Conservation (phyloP, 768 basidiomycete genomes). For the Phaeolepiota aurea region DNA sequence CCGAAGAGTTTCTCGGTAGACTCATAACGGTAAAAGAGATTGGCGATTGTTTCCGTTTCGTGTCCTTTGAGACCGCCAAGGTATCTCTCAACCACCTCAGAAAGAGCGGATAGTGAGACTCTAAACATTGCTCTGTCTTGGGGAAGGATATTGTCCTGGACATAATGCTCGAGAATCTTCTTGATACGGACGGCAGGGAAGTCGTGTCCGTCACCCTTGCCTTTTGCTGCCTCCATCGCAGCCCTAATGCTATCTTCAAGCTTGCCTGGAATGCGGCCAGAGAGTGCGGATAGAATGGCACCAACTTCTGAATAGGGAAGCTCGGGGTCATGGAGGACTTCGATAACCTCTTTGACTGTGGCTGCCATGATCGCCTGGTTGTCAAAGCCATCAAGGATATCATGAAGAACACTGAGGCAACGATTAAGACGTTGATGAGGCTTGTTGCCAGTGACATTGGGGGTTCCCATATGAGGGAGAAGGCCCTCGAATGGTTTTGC, state of each 20-base stretch:
- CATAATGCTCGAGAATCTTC: constrained; percentile 78
- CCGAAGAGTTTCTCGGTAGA: constrained; percentile 89
- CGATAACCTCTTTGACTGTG: constrained; percentile 80
- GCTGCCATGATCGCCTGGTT: constrained; percentile 86
- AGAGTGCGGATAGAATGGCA: constrained; percentile 79
- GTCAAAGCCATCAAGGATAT: constrained; percentile 95
- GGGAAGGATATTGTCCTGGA: constrained; percentile 72
- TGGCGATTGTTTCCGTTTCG: constrained; percentile 72
- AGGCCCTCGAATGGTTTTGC: constrained; percentile 97
- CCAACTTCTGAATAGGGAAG: constrained; percentile 84
- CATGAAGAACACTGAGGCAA: constrained; percentile 69
- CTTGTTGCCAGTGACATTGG: constrained; percentile 81
- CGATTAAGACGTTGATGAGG: constrained; percentile 78
- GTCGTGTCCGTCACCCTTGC: constrained; percentile 68
- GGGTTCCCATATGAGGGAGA: constrained; percentile 79
- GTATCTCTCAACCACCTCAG: constrained; percentile 74
- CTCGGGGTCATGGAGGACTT: constrained; percentile 74
- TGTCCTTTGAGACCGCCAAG: constrained; percentile 78
- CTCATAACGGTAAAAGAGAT: constrained; percentile 71
- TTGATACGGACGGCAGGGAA: constrained; percentile 87
- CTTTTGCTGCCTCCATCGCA: constrained; percentile 66
- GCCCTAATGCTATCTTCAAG: constrained; percentile 82
- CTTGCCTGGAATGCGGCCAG: constrained; percentile 88
- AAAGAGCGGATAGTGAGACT: constrained; percentile 57
- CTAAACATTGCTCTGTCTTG: constrained; percentile 80